Percentiles rank a stretch among this genome's conserved stretches.
Evolutionary conservation across 768 basidiomycete species (phyloP).

Genomic region (Tylopilus rubrobrunneus): DNA sequence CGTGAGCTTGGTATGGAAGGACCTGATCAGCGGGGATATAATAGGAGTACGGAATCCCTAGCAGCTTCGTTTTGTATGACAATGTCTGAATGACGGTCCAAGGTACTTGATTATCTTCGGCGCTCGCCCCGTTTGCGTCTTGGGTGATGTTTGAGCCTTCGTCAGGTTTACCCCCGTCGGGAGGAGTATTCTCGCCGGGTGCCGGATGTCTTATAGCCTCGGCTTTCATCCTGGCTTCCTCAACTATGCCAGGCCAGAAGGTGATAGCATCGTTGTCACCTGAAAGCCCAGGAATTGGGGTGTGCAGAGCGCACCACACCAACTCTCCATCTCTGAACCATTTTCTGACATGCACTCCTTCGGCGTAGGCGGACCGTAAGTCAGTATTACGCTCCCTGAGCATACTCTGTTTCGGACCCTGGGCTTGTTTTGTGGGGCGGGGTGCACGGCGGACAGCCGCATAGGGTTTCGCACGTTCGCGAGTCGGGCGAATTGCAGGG

Average conservation of each 20-base stretch:
- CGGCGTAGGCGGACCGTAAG: constrained; percentile 52
- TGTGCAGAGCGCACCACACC: constrained; percentile 61
- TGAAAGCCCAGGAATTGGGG: constrained; percentile 43
- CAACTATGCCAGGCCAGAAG: constrained; percentile 74
- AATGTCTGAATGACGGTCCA: constrained; percentile 63
- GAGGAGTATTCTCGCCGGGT: not conserved
- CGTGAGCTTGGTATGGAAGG: constrained; percentile 72
- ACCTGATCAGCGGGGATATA: constrained; percentile 53
- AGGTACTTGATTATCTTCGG: constrained; percentile 30
- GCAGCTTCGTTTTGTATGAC: constrained; percentile 63
- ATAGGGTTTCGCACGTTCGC: constrained; percentile 33
- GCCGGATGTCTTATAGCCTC: constrained; percentile 33
- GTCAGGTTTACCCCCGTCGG: not conserved
- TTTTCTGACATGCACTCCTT: constrained; percentile 45
- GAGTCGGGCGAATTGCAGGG: constrained; percentile 9
- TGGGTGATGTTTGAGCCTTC: constrained; percentile 1
- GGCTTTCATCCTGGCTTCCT: constrained; percentile 50
- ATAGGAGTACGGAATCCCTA: constrained; percentile 51
- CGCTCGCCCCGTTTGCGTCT: constrained; percentile 10
- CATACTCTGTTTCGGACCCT: constrained; percentile 46
- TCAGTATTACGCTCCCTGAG: constrained; percentile 62
- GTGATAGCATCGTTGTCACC: constrained; percentile 44
- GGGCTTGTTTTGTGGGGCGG: constrained; percentile 30
- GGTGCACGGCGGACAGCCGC: constrained; percentile 39
- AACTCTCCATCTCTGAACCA: constrained; percentile 69